phyloP scores from a whole-genome alignment of 2,329 filamentous ascomycete species.

The Colletotrichum kahawae region DNA sequence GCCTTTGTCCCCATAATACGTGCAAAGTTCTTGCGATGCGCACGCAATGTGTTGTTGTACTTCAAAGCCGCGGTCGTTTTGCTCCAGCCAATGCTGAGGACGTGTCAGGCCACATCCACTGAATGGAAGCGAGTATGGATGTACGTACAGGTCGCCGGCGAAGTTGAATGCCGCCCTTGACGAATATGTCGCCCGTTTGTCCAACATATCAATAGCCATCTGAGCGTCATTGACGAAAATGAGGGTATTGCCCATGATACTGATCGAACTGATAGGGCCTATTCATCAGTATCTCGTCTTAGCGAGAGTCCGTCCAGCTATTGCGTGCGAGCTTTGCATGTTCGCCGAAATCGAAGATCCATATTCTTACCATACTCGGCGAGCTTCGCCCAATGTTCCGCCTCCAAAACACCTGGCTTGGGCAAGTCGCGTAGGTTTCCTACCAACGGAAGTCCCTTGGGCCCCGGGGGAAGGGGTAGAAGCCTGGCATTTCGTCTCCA shows the following conservation, averaged over 20 bases:
- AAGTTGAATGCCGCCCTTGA: slow-evolving; percentile 36
- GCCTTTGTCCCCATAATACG: slow-evolving; percentile 47
- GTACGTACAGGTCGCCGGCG: slow-evolving; percentile 38
- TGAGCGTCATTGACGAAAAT: slow-evolving; percentile 43
- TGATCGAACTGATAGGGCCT: slow-evolving; percentile 35
- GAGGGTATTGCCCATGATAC: slow-evolving; percentile 42
- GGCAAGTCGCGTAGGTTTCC: slow-evolving; percentile 54
- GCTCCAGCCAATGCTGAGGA: neutral
- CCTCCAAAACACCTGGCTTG: slow-evolving; percentile 30
- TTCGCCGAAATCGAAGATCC: neutral
- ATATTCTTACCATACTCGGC: slow-evolving; percentile 32
- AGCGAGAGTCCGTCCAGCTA: neutral
- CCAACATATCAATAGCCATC: slow-evolving; percentile 41
- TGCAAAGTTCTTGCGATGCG: slow-evolving; percentile 46
- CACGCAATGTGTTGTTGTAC: neutral
- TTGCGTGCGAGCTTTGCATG: neutral
- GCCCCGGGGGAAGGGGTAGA: slow-evolving; percentile 27
- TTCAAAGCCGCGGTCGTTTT: neutral
- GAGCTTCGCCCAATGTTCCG: slow-evolving; percentile 36
- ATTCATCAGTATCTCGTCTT: neutral
- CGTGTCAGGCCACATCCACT: neutral
- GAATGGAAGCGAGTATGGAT: slow-evolving; percentile 4
- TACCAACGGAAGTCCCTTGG: slow-evolving; percentile 42
- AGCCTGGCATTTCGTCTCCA: neutral
- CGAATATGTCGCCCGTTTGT: slow-evolving; percentile 37